phyloP scores from a whole-genome alignment of 75 land plant genomes.

The Sequoiadendron giganteum region DNA sequence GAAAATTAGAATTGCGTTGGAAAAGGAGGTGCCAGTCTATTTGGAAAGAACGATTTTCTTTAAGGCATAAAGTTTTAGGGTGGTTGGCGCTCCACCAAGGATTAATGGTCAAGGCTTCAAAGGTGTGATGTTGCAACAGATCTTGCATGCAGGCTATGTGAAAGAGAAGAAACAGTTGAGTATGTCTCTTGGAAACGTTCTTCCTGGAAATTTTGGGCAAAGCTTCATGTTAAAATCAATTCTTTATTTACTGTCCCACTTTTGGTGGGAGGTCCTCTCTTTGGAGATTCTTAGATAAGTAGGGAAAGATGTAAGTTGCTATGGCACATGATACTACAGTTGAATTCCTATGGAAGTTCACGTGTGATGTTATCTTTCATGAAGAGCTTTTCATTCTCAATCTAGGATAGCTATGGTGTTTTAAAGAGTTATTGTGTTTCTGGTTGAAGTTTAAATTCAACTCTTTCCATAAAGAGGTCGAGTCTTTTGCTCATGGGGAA shows the following conservation, averaged over 20 bases:
- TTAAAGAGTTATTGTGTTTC: not conserved
- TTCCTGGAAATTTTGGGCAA: not conserved
- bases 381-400: not conserved
- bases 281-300: not conserved
- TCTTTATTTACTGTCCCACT: not conserved
- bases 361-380: not conserved
- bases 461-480: not conserved
- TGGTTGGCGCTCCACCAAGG: not conserved
- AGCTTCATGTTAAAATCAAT: not conserved
- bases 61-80: not conserved
- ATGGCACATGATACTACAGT: not conserved
- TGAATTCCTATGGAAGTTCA: not conserved
- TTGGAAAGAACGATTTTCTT: not conserved
- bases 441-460: not conserved
- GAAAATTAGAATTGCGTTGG: not conserved
- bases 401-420: not conserved
- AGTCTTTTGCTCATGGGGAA: not conserved
- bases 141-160: not conserved
- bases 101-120: not conserved
- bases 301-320: not conserved
- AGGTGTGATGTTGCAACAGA: not conserved
- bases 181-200: not conserved
- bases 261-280: not conserved
- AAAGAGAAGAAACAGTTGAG: not conserved
- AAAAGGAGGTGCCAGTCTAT: not conserved